Evolutionary conservation across 257 asterid genomes (phyloP), one percentile per base, ranked within the genome.

Genomic region (Misopates orontium): DNA sequence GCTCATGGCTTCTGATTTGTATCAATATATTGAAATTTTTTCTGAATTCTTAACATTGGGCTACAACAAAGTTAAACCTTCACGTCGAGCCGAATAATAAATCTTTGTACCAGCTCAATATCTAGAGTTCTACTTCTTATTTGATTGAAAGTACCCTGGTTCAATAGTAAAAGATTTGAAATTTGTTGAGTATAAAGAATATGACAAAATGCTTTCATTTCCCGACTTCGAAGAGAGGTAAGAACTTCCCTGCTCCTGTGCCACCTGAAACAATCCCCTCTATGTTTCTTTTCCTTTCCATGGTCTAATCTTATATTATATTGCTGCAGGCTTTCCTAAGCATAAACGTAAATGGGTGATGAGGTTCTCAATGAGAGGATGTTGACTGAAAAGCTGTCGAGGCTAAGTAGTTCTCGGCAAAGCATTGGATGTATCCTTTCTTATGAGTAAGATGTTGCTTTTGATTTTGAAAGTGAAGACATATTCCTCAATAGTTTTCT

Each of bases 371-470:
- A 68, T 70, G 92, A 84, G 84, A 79, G 75, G 41, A 15, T 52
- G 56, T 77, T 93, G 84, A 77, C 89, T 31, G 96, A 90, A 77
- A 93, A 93, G 78, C 78, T 93, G 76, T 74, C 86, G 51, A 93
- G 90, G 73, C 97, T 93, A 70, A 93, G 87, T 82, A 84, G 90
- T 78, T 90, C 99, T 60, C 95, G 80, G 56, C 99, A 93, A 78
- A 79, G 95, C 75, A 87, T 93, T 28, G 94, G 90, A 81, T 90
- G 99, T 93, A 93, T 93, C 97, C 95, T 87, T 84, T 74, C 70
- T 44, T 24, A 10, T 62, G 17, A 20, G 18, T 28, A 18, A 48
- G 23, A 12, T 39, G 13, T 10, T 36, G 39, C 7, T 4, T 14
- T 20, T 21, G 19, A 2, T 31, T 55, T 56, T 28, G 58, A 56